Percentiles rank a stretch among this genome's conserved stretches.
phyloP scores from a whole-genome alignment of 257 asterid species.

The Solanum pennellii region DNA sequence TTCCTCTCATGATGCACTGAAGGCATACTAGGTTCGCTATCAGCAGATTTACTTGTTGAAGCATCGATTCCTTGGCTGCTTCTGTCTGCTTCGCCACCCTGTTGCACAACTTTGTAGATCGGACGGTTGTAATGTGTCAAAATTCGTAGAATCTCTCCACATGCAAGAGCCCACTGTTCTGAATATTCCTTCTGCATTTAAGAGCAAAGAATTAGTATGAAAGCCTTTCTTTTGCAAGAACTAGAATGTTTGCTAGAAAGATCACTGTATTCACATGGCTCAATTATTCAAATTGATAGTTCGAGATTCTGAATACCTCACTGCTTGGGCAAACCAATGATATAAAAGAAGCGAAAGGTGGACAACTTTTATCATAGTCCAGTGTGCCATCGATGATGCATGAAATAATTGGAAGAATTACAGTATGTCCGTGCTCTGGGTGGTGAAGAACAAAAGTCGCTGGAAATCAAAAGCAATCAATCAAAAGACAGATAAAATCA shows the following conservation, averaged over 20 bases:
- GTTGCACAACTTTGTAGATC: constrained; percentile 62
- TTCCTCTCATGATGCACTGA: constrained; percentile 66
- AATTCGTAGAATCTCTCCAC: constrained; percentile 93
- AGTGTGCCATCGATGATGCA: constrained; percentile 73
- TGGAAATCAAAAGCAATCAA: constrained; percentile 25
- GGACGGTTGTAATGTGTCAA: constrained; percentile 95
- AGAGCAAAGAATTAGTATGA: constrained; percentile 8
- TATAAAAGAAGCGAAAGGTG: constrained; percentile 91
- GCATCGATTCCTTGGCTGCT: constrained; percentile 58
- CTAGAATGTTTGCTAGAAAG: neutral
- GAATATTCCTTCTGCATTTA: constrained; percentile 71
- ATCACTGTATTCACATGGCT: neutral
- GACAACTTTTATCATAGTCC: constrained; percentile 60
- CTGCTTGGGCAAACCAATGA: constrained; percentile 72
- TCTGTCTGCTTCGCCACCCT: constrained; percentile 53
- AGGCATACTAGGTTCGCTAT: constrained; percentile 30
- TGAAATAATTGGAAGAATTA: constrained; percentile 90
- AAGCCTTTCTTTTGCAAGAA: constrained; percentile 4
- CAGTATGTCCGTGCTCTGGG: constrained; percentile 98
- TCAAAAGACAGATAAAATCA: neutral
- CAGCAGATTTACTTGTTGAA: constrained; percentile 54
- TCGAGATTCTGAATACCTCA: constrained; percentile 45
- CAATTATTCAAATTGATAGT: neutral
- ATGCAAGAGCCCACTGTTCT: constrained; percentile 99
- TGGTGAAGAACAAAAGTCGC: constrained; percentile 95